These are phyloP conservation scores for Hypoxylon sp. DNA, from an alignment of 2,329 filamentous ascomycete species.

Conservation along the genomic window DNA sequence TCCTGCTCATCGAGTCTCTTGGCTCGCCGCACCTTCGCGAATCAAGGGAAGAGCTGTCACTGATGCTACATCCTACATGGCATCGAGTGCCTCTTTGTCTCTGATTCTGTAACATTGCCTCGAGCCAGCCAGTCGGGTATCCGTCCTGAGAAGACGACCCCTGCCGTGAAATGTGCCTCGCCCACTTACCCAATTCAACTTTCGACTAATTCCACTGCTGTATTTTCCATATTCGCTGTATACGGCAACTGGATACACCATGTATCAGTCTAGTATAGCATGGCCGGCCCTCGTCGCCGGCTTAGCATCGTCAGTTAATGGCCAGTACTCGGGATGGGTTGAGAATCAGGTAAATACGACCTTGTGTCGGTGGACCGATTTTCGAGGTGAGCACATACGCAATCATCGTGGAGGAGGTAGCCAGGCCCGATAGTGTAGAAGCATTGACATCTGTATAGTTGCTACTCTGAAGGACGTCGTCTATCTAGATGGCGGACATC, in stretches of 20 bases:
- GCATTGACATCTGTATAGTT: slow-evolving; percentile 49
- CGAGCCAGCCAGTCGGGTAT: slow-evolving; percentile 11
- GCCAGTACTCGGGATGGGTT: slow-evolving; percentile 60
- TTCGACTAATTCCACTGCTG: slow-evolving; percentile 20
- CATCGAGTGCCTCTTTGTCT: slow-evolving; percentile 29
- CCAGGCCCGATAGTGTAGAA: slow-evolving; percentile 18
- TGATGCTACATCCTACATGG: slow-evolving; percentile 29
- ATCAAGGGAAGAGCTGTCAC: slow-evolving; percentile 26
- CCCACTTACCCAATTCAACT: slow-evolving; percentile 10
- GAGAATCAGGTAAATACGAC: slow-evolving; percentile 61
- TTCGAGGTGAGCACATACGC: slow-evolving; percentile 46
- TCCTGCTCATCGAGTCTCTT: slow-evolving; percentile 18
- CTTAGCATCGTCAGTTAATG: slow-evolving; percentile 44
- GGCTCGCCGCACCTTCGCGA: slow-evolving; percentile 20
- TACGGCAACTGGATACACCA: slow-evolving; percentile 33
- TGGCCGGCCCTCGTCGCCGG: slow-evolving; percentile 42
- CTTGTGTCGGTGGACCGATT: slow-evolving; percentile 64
- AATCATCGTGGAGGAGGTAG: slow-evolving; percentile 41
- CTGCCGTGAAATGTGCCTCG: slow-evolving; percentile 38
- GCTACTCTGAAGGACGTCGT: slow-evolving; percentile 67
- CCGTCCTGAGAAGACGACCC: slow-evolving; percentile 19
- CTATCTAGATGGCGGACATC: slow-evolving; percentile 69
- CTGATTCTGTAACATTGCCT: slow-evolving; percentile 29
- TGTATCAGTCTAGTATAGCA: slow-evolving; percentile 43
- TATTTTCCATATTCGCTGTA: slow-evolving; percentile 21